phyloP scores from a whole-genome alignment of 1,139 yeast genomes.

The Protomyces pachydermus region DNA sequence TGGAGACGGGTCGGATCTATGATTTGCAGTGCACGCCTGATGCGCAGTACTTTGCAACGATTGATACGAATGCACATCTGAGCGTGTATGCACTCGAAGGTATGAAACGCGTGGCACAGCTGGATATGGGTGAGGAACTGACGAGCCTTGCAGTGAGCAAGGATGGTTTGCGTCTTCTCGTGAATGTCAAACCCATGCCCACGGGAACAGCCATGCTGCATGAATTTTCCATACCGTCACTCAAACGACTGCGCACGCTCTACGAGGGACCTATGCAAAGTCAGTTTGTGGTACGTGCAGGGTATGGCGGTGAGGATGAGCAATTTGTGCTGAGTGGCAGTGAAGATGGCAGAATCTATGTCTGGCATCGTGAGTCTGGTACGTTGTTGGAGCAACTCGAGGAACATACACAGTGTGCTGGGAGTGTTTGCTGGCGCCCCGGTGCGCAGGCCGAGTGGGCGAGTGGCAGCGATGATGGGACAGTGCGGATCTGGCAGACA shows the following conservation, averaged over 20 bases:
- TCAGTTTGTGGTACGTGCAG: slow-evolving; percentile 65
- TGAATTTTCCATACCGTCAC: slow-evolving; percentile 60
- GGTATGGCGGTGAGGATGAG: slow-evolving; percentile 68
- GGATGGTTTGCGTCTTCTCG: slow-evolving; percentile 38
- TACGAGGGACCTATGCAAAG: slow-evolving; percentile 64
- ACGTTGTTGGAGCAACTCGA: slow-evolving; percentile 57
- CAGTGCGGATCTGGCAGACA: slow-evolving; percentile 34
- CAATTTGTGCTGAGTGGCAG: slow-evolving; percentile 74
- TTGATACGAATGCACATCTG: slow-evolving; percentile 53
- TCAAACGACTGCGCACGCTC: slow-evolving; percentile 54
- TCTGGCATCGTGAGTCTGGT: slow-evolving; percentile 77
- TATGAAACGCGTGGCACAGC: slow-evolving; percentile 38
- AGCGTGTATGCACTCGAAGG: slow-evolving; percentile 49
- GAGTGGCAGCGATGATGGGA: slow-evolving; percentile 78
- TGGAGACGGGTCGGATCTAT: slow-evolving; percentile 53
- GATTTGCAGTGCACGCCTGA: slow-evolving; percentile 65
- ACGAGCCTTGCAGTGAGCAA: slow-evolving; percentile 49
- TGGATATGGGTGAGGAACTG: slow-evolving; percentile 45
- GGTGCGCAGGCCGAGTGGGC: slow-evolving; percentile 56
- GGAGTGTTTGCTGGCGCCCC: slow-evolving; percentile 73
- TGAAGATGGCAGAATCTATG: slow-evolving; percentile 51
- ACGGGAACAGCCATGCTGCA: slow-evolving; percentile 60
- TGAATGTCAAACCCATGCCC: slow-evolving; percentile 37
- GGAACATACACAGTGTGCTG: slow-evolving; percentile 67
- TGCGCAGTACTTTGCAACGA: slow-evolving; percentile 58